Conservation (phyloP, 169 alveolate genomes). For the Plasmodium berghei region DNA sequence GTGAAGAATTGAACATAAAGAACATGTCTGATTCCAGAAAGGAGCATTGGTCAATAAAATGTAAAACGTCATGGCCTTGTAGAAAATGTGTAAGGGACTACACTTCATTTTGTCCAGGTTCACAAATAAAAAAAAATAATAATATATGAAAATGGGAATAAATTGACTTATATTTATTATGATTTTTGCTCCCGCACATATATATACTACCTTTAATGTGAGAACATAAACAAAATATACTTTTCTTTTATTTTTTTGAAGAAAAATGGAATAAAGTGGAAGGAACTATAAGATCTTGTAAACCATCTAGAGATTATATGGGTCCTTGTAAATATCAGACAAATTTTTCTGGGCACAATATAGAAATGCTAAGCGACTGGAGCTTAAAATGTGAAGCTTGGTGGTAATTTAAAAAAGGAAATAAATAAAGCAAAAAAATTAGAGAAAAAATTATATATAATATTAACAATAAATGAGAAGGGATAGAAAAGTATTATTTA, state of each 20-base stretch:
- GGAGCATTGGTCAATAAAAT: conserved; percentile 79
- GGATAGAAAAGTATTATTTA: not conserved
- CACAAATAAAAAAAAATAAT: conserved; percentile 25
- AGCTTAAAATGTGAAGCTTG: conserved; percentile 74
- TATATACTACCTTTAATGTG: not conserved
- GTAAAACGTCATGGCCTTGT: conserved; percentile 87
- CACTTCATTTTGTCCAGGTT: conserved; percentile 84
- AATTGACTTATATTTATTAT: conserved; percentile 58
- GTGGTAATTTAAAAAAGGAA: conserved; percentile 40
- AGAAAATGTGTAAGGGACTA: conserved; percentile 79
- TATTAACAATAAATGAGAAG: not conserved
- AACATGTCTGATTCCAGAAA: conserved; percentile 79
- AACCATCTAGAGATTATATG: conserved; percentile 29
- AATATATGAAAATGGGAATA: conserved; percentile 52
- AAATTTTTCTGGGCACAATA: conserved; percentile 63
- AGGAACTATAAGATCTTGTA: conserved; percentile 62
- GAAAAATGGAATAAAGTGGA: conserved; percentile 62
- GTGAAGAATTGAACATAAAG: conserved; percentile 80
- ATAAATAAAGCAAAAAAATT: not conserved
- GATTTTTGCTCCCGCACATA: not conserved
- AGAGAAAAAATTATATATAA: not conserved
- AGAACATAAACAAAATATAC: not conserved
- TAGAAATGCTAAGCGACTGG: conserved; percentile 69
- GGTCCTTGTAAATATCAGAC: conserved; percentile 68
- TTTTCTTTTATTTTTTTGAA: conserved; percentile 16